Base-by-base conservation (phyloP, 2,329 filamentous ascomycete genomes). In the Penicillium olsonii region DNA sequence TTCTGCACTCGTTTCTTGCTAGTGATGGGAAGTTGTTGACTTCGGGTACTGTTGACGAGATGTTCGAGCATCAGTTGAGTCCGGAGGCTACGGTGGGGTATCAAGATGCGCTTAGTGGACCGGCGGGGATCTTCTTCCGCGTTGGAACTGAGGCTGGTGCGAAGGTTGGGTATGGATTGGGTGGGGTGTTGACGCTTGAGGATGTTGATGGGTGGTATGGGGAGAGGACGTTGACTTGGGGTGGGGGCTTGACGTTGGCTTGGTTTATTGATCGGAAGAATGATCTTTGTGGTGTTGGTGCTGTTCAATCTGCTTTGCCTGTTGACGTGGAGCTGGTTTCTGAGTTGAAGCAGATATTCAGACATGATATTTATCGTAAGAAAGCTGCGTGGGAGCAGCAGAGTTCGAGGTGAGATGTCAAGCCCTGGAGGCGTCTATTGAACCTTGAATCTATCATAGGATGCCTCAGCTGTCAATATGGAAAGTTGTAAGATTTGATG, bases 251-350 rank as follows among this genome's bases (percentile, higher is more conserved):
- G 54, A 77, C 75, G 0, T 55, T 78, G 18, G 42, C 68, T 2
- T 80, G 77, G 78, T 79, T 79, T 17, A 67, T 79, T 45, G 77
- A 79, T 56, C 74, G 75, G 1, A 72, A 74, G 64, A 77, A 75
- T 52, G 68, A 71, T 12, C 51, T 79, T 4, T 77, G 74, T 41
- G 75, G 71, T 12, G 45, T 77, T 2, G 69, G 66, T 1, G 75
- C 75, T 15, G 20, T 75, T 1, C 74, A 76, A 48, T 61, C 72
- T 5, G 34, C 56, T 12, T n/a, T 77, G 19, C 74, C 75, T 1
- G 18, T 73, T 5, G 62, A 71, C 46, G 35, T 24, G 1, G 52
- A 55, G 1, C 18, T 51, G 0, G 51, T 72, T 2, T 35, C 45
- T 0, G 60, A 58, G 3, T 49, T 78, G 46, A 78, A 77, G 64